Evolutionary conservation across 2,329 filamentous ascomycete species (phyloP), one percentile per base, ranked within the genome.

Genomic region (Stagonosporopsis chrysanthemi): DNA sequence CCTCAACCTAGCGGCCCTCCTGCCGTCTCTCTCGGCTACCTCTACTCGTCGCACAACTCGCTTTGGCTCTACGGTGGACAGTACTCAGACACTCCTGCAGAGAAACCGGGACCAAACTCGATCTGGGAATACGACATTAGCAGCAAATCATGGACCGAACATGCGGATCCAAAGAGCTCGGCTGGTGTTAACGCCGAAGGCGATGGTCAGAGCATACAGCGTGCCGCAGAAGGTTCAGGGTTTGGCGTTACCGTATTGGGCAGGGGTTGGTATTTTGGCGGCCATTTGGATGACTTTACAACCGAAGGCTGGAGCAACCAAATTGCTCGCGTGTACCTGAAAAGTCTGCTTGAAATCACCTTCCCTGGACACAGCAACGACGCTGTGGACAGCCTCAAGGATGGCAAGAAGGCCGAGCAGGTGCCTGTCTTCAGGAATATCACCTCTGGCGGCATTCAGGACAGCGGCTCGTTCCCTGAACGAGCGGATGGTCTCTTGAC

Each of bases 201-300:
- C 0, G 83, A 79, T 9, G 81, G 82, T 19, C 75, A 82, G 19
- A 76, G 83, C 0, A 82, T 93, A 2, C 87, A 92, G 69, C 81
- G 90, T 42, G 83, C 89, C 2, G 89, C 89, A 1, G 90, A 93
- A 71, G 90, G 90, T 6, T 88, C 90, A 11, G 89, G 89, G 0
- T 76, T 90, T 14, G 89, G 86, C 26, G 86, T 92, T 0, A 85
- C 88, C 0, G 85, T 87, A 51, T 77, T 92, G 0, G 89, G 89
- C 0, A 77, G 88, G 43, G 90, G 88, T 29, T 93, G 87, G 81
- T 93, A 91, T 72, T 93, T 93, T 75, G 90, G 89, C 24, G 90
- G 90, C 0, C 90, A 92, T 73, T 78, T 90, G 6, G 90, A 93
- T 71, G 81, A 79, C 24, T 83, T 84, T 58, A 87, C 84, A 0